Evolutionary conservation across 2,329 filamentous ascomycete genomes (phyloP).

Genomic region (Pseudopyrenochaeta lycopersici): DNA sequence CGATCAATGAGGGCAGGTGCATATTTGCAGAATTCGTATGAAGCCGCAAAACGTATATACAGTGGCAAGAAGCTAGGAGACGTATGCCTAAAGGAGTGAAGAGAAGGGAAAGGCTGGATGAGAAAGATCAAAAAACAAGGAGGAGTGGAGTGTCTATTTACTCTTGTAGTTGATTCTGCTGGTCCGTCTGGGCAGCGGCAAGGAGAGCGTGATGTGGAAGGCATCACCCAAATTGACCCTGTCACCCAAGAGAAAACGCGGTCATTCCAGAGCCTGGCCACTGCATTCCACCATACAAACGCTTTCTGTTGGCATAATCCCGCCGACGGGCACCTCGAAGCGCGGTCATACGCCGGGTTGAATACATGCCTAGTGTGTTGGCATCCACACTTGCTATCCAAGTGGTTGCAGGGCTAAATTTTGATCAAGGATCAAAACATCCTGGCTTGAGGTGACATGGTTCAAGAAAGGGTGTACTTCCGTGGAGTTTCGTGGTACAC

Average conservation of each 20-base stretch:
- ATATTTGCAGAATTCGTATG: conserved; percentile 22
- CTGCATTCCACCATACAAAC: conserved; percentile 12
- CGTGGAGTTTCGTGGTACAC: background rate
- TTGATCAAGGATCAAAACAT: conserved; percentile 4
- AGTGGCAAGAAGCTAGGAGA: conserved; percentile 2
- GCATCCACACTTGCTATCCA: conserved; percentile 10
- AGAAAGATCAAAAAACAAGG: conserved; percentile 4
- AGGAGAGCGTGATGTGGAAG: conserved; percentile 9
- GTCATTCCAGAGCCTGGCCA: conserved; percentile 20
- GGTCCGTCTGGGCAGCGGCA: conserved; percentile 8
- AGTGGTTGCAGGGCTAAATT: conserved; percentile 14
- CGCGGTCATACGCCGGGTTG: conserved; percentile 30
- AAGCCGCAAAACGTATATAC: conserved; percentile 3
- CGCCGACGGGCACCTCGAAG: conserved; percentile 15
- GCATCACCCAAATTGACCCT: conserved; percentile 4
- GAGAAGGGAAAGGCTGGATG: conserved; percentile 7
- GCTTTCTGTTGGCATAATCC: conserved; percentile 22
- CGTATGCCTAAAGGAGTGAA: conserved; percentile 12
- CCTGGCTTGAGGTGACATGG: conserved; percentile 12
- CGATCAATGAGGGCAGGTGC: conserved; percentile 32
- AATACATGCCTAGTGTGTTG: conserved; percentile 7
- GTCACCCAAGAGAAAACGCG: conserved; percentile 3
- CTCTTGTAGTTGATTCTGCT: conserved; percentile 2
- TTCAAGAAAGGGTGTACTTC: conserved; percentile 9
- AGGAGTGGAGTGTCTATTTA: conserved; percentile 17